Base-by-base conservation (phyloP, 2,329 filamentous ascomycete species). In the Aureobasidium sp. region DNA sequence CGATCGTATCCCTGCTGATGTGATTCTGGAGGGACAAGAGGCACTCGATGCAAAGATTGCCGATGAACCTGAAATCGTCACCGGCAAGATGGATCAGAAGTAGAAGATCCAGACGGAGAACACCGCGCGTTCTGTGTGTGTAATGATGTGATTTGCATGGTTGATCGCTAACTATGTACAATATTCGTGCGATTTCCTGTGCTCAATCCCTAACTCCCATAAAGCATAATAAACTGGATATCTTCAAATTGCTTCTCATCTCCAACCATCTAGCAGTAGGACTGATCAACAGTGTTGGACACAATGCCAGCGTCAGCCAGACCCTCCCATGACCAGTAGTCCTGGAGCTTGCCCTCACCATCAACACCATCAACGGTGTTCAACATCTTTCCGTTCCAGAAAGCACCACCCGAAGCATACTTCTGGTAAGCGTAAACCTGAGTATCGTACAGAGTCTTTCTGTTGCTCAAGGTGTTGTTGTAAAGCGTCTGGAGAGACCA, bases 351-450 rank as follows among this genome's bases (percentile, higher is more conserved):
- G 23, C 63, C 63, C 60, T 65, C 57, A 17, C 63, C 63, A 47
- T 63, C 58, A 8, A 65, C 63, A 27, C 19, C 19, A 23, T 43
- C 53, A n/a, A 29, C 42, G 9, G 29, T 35, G 29, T 57, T 45
- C 8, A 38, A 25, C 53, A 49, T 49, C 50, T 54, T 54, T 23
- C 35, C 43, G n/a, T 43, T 59, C 70, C 70, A 71, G 51, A 67
- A 70, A 15, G 67, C 57, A 62, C 70, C 67, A 4, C 71, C 73
- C 10, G 66, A 63, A 3, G 65, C 65, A 63, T 69, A 70, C 61
- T 70, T 71, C 23, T 66, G 64, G 50, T 65, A 74, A 15, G 71
- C 70, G 57, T 72, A 72, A 1, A 68, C 31, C 60, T 70, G 67
- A 0, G 70, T 71, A 53, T 73, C 68, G 42, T 69, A 67, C 21